phyloP scores from a whole-genome alignment of 1,284 basidiomycete species.

The Peniophora sp. region DNA sequence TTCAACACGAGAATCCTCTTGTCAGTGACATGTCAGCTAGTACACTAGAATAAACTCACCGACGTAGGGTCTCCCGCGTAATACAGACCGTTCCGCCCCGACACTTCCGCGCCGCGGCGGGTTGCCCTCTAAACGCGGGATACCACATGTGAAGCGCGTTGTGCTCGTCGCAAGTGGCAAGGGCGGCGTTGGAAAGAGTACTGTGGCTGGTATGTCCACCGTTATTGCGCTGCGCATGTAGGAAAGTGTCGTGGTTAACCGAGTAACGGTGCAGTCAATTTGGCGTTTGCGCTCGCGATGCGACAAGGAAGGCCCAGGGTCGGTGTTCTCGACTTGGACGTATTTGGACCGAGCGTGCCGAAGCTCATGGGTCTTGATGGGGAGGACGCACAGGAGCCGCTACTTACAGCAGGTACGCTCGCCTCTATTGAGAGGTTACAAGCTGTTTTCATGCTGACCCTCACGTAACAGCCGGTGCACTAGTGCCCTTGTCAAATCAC shows the following conservation, averaged over 20 bases:
- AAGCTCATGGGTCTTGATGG: conserved; percentile 79
- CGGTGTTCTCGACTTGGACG: conserved; percentile 90
- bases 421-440: not conserved
- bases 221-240: conserved; percentile 1
- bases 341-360: conserved; percentile 95
- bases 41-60: not conserved
- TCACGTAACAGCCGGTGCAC: conserved; percentile 52
- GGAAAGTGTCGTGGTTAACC: too few species aligned
- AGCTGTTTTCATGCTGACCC: not conserved
- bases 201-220: conserved; percentile 65
- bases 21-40: conserved; percentile 1
- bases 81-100: conserved; percentile 29
- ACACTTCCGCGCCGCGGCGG: conserved; percentile 56
- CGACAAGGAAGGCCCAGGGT: conserved; percentile 47
- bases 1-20: conserved; percentile 12
- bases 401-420: conserved; percentile 59
- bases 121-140: conserved; percentile 44
- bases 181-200: conserved; percentile 96
- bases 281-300: conserved; percentile 70
- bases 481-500: conserved; percentile 85
- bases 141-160: conserved; percentile 66
- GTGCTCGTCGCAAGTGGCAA: conserved; percentile 91
- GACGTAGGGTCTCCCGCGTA: conserved; percentile 44
- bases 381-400: conserved; percentile 73
- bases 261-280: too few species aligned